Percentiles rank a stretch among this genome's conserved stretches.
Conservation (phyloP, 768 basidiomycete species). For the Lactarius deliciosus region DNA sequence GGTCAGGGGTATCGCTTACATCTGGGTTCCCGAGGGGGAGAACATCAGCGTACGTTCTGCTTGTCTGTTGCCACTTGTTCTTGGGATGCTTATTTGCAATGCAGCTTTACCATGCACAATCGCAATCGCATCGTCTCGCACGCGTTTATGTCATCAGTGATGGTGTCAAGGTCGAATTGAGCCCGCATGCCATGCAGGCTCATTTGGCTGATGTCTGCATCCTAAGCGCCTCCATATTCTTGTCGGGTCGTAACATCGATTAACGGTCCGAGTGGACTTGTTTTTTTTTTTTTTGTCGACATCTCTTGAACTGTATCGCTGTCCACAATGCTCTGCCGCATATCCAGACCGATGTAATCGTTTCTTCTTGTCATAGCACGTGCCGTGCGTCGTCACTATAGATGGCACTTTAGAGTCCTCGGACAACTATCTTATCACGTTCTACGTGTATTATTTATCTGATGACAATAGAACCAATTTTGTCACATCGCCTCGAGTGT, state of each 20-base stretch:
- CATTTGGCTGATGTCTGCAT: constrained; percentile 27
- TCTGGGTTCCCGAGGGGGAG: constrained; percentile 28
- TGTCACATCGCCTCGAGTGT: constrained; percentile 23
- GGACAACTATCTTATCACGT: constrained; percentile 1
- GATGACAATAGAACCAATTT: background rate
- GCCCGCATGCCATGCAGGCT: constrained; percentile 26
- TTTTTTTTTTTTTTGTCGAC: background rate
- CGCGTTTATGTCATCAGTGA: constrained; percentile 21
- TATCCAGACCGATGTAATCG: background rate
- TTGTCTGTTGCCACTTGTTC: background rate
- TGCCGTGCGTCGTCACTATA: background rate
- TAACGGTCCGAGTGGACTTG: background rate
- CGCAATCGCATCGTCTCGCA: constrained; percentile 17
- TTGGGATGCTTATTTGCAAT: background rate
- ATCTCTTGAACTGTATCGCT: background rate
- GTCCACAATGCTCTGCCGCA: background rate
- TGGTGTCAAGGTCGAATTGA: constrained; percentile 27
- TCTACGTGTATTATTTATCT: constrained; percentile 7
- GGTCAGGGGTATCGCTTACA: constrained; percentile 24
- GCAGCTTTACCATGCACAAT: constrained; percentile 23
- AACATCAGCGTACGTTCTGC: constrained; percentile 24
- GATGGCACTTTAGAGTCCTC: background rate
- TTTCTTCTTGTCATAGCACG: background rate
- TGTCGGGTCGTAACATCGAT: constrained; percentile 28
- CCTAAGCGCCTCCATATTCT: constrained; percentile 29